Base-by-base conservation (phyloP, 768 basidiomycete species). In the Steccherinum ochraceum region DNA sequence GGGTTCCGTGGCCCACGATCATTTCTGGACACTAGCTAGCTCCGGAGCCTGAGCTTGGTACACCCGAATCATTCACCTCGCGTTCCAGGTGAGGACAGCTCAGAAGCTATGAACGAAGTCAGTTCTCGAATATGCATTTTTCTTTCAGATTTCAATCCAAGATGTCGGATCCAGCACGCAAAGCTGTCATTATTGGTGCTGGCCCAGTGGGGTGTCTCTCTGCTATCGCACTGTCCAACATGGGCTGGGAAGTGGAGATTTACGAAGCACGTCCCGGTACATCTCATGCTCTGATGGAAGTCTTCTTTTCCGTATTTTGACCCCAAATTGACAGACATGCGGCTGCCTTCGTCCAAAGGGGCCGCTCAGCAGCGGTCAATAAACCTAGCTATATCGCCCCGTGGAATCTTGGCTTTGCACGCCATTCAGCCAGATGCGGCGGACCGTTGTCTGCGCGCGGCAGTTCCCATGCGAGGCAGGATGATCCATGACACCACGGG, bases 141-240 rank as follows among this genome's bases (percentile, higher is more conserved):
- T 35, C 16, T 35, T 7, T 35, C 30, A 35, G 30, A 7, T 35
- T 16, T 16, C 30, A 35, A 35, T 7, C 16, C 30, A 35, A n/a
- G n/a, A n/a, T 35, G 30, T 16, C 11, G 3, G 12, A 5, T 24
- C 26, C 23, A 12, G 25, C 55, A 4, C 72, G 72, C 23, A 80
- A 77, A 58, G 83, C 74, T n/a, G 72, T 84, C 43, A 72, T 89
- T 35, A 79, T 89, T 20, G 95, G 95, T 39, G 94, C 86, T 49
- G 95, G 95, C 0, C 94, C 95, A 5, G 95, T 99, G 13, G 95
- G 95, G 20, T 93, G 93, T 64, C 84, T 98, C 20, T 78, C 86
- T 26, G 93, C 95, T 12, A 75, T 94, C 46, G 79, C 87, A 49
- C 75, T 99, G 41, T 87, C 91, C 47, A 88, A 88, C 59, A 76